Percentiles rank a stretch among this genome's conserved stretches.
Evolutionary conservation across 2,329 filamentous ascomycete species (phyloP).

Genomic region (Venturia aucupariae): DNA sequence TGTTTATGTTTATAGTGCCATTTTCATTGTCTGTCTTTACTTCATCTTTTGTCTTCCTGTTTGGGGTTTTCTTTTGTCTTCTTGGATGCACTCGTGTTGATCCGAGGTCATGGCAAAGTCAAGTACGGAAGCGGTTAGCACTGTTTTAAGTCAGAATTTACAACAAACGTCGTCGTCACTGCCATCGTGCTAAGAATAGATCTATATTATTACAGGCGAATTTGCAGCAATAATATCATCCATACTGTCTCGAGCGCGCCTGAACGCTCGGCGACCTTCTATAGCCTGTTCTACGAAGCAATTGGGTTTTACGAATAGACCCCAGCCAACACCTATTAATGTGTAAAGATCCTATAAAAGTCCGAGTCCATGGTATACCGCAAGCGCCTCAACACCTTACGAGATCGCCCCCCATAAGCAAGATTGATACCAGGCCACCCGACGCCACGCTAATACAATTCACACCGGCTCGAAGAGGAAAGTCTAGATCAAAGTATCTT

Average conservation of each 20-base stretch:
- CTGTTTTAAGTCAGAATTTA: not conserved
- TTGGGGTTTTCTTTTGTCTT: not conserved
- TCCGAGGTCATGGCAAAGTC: not conserved
- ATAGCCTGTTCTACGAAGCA: too few species aligned
- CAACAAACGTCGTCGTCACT: too few species aligned
- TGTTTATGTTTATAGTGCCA: not conserved
- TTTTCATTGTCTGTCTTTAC: not conserved
- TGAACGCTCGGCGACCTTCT: too few species aligned
- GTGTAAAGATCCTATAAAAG: too few species aligned
- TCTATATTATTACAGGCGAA: too few species aligned
- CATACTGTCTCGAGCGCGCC: too few species aligned
- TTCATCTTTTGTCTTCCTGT: not conserved
- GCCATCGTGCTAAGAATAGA: too few species aligned
- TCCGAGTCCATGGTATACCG: too few species aligned
- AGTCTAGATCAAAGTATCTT: not conserved
- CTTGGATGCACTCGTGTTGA: not conserved
- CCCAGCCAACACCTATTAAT: too few species aligned
- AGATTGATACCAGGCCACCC: not conserved
- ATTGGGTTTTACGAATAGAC: too few species aligned
- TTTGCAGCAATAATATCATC: too few species aligned
- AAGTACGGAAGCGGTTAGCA: not conserved
- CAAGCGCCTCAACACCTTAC: too few species aligned
- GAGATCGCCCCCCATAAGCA: not conserved
- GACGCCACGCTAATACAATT: not conserved
- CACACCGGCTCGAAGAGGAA: not conserved